Base-by-base conservation (phyloP, 495 filamentous ascomycete genomes). In the Penicillium coffeae region DNA sequence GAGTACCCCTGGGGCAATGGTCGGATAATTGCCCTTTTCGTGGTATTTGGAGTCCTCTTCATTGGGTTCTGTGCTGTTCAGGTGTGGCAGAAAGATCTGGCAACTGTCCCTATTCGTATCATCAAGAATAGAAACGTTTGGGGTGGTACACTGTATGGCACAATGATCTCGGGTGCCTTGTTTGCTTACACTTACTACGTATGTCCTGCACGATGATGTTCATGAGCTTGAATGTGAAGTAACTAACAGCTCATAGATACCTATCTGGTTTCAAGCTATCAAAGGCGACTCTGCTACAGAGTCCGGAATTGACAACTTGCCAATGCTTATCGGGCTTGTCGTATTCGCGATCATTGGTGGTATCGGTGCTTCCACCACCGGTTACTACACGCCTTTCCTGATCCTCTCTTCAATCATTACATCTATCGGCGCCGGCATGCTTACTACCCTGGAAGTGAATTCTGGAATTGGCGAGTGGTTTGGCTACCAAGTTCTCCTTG, bases 41-140 rank as follows among this genome's bases (percentile, higher is more conserved):
- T 80, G 16, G 50, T 83, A 19, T 82, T 80, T 49, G 77, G 58
- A 14, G 59, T 88, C 3, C 62, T 86, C 1, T 59, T 77, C 35
- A 30, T 66, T 41, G 50, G 56, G 21, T 90, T 88, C 50, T 52
- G 73, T 18, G 62, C 55, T 10, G 65, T 88, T 13, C 82, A 90
- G 60, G 59, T 81, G 39, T 67, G 74, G 62, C 72, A 72, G 58
- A 75, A 77, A 1, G 77, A 88, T 15, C 75, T 68, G 1, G 88
- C 87, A 1, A 87, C 84, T 1, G 65, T 92, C 3, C 86, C 85
- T 0, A 66, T 74, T 3, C 73, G 76, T 30, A 69, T 90, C 41
- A 67, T 89, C 44, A 74, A 64, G 58, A 74, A 69, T 37, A 67
- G 77, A 8, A 75, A 79, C 46, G 61, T 81, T 6, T 46, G 74